Base-by-base conservation (phyloP, 2,329 filamentous ascomycete genomes). In the Westerdykella ornata region DNA sequence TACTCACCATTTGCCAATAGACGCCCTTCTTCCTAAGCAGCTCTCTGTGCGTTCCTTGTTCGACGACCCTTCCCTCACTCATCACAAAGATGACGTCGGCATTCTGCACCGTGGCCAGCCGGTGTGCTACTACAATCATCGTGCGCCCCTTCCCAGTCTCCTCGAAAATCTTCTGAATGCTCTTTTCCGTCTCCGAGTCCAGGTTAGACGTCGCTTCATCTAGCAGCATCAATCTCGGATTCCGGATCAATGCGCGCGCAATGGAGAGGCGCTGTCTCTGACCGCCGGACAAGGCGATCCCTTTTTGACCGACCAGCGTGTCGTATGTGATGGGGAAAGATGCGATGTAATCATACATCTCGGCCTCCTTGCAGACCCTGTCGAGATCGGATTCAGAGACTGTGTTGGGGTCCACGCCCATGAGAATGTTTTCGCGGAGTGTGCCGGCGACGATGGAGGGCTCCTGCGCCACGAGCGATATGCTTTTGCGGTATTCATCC, bases 211-310 rank as follows among this genome's bases (percentile, higher is more conserved):
- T 55, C 1, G 47, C 51, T 32, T 55, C 49, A 34, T 55, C 52
- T 9, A 55, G 33, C 12, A 55, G 18, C 29, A 95, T 68, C 47
- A 96, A 81, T 68, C 86, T 89, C 12, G 89, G 89, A 57, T 95
- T 81, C n/a, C 88, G 82, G 29, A 96, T 79, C n/a, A 96, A 72
- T 0, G 89, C 89, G 5, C 89, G 81, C 4, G 89, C 89, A 60
- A 96, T 95, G 37, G 87, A 88, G 20, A 95, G 81, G 45, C 89
- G 84, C 66, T 96, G 89, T 66, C 94, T 94, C 67, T 96, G 89
- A 0, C 89, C 89, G 41, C 89, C 89, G 5, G 43, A 47, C 14
- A 53, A 43, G 4, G 0, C 63, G 62, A 30, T 56, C 46, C 48
- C 48, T 18, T 42, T 41, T 9, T 41, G 38, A 20, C 44, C 48